phyloP scores from a whole-genome alignment of 2,329 filamentous ascomycete genomes.

The Colletotrichum orbiculare region DNA sequence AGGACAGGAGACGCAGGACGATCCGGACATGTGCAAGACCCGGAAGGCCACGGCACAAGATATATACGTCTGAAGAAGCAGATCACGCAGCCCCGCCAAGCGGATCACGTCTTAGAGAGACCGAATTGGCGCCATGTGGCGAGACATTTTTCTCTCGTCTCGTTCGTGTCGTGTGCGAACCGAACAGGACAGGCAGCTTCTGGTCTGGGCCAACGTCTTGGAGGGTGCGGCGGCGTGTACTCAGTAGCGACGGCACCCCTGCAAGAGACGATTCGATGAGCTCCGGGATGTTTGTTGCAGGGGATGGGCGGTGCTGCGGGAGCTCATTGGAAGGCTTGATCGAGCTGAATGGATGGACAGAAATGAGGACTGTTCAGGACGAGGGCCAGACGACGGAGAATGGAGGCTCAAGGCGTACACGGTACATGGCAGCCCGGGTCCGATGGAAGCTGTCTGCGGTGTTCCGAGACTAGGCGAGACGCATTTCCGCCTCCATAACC shows the following conservation, averaged over 20 bases:
- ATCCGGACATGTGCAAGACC: neutral
- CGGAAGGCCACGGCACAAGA: constrained; percentile 17
- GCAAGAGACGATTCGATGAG: too few relatives aligned
- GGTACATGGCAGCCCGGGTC: neutral
- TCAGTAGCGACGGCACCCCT: too few relatives aligned
- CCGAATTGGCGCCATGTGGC: constrained; percentile 33
- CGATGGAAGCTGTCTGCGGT: constrained; percentile 1
- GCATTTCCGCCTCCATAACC: neutral
- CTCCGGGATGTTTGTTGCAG: too few relatives aligned
- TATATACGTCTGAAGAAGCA: constrained; percentile 27
- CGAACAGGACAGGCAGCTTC: too few relatives aligned
- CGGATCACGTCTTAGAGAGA: constrained; percentile 33
- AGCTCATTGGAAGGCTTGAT: too few relatives aligned
- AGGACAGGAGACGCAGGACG: constrained; percentile 17
- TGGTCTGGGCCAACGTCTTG: neutral
- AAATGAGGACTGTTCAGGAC: neutral
- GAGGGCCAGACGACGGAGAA: neutral
- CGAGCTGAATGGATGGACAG: too few relatives aligned
- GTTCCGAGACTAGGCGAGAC: constrained; percentile 26
- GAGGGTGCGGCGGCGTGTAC: constrained; percentile 1
- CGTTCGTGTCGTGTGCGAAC: neutral
- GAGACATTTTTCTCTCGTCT: constrained; percentile 16
- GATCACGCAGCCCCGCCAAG: constrained; percentile 26
- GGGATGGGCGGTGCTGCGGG: too few relatives aligned
- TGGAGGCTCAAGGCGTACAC: neutral